Evolutionary conservation across 495 filamentous ascomycete genomes (phyloP).

Genomic region (Trichoderma erinaceum): DNA sequence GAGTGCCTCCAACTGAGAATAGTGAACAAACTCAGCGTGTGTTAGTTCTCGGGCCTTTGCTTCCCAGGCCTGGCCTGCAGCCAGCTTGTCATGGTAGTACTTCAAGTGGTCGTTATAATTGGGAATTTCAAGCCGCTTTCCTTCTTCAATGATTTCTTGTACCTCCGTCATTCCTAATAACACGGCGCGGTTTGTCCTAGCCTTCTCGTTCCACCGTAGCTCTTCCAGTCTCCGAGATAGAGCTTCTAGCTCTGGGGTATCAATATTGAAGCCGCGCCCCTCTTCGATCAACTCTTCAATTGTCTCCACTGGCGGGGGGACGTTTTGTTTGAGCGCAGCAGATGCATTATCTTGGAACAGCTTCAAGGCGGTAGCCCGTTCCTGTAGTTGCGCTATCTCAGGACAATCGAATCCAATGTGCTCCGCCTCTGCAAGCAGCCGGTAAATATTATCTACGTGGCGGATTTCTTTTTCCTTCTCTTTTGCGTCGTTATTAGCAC

Average conservation of each 20-base stretch:
- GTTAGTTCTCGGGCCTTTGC: constrained; percentile 90
- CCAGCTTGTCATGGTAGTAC: constrained; percentile 67
- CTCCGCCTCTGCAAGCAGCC: constrained; percentile 77
- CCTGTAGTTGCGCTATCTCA: constrained; percentile 80
- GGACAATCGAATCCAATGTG: constrained; percentile 89
- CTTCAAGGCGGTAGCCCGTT: constrained; percentile 81
- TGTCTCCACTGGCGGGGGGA: constrained; percentile 55
- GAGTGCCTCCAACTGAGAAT: constrained; percentile 87
- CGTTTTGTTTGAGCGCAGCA: constrained; percentile 54
- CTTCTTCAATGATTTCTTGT: constrained; percentile 67
- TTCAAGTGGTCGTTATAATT: constrained; percentile 69
- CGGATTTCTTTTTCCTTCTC: constrained; percentile 87
- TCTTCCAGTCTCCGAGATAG: constrained; percentile 76
- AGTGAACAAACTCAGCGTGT: constrained; percentile 80
- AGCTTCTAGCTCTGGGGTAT: constrained; percentile 85
- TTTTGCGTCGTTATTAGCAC: constrained; percentile 60
- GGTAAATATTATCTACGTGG: constrained; percentile 82
- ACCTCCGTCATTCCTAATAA: constrained; percentile 71
- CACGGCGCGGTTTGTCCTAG: constrained; percentile 53
- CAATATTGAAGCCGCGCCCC: constrained; percentile 85
- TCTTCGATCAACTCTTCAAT: constrained; percentile 84
- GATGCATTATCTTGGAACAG: constrained; percentile 78
- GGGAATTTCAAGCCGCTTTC: constrained; percentile 66
- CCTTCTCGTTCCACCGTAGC: constrained; percentile 82
- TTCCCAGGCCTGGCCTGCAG: constrained; percentile 82